Evolutionary conservation across 1,284 basidiomycete species (phyloP).

Genomic region (Moesziomyces globuligerus): DNA sequence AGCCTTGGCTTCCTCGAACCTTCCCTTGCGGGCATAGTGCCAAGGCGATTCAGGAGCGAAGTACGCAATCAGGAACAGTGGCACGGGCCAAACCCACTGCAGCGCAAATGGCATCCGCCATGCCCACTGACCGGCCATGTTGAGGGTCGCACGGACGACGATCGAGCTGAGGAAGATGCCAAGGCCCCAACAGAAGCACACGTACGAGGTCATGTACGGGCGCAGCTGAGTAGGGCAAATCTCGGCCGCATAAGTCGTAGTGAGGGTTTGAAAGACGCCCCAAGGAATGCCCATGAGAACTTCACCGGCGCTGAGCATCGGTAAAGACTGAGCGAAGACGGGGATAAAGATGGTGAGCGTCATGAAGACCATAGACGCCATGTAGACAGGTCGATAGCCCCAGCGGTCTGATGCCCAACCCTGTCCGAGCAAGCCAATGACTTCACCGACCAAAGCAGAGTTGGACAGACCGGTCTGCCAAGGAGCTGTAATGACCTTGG

Average conservation of each 20-base stretch:
- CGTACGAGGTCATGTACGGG: constrained; percentile 70
- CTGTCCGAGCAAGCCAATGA: constrained; percentile 28
- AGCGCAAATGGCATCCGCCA: constrained; percentile 68
- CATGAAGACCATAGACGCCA: constrained; percentile 65
- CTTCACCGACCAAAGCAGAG: constrained; percentile 24
- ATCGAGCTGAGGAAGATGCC: constrained; percentile 68
- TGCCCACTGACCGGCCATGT: constrained; percentile 63
- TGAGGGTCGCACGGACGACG: constrained; percentile 67
- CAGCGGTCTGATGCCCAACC: constrained; percentile 37
- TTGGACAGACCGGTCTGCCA: constrained; percentile 69
- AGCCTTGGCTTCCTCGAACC: constrained; percentile 69
- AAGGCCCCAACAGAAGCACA: constrained; percentile 70
- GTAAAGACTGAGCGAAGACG: constrained; percentile 68
- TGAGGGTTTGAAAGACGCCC: constrained; percentile 70
- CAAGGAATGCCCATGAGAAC: constrained; percentile 68
- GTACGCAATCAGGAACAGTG: constrained; percentile 58
- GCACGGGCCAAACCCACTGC: constrained; percentile 68
- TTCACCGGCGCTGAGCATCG: constrained; percentile 66
- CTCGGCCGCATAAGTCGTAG: constrained; percentile 70
- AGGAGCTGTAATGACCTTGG: constrained; percentile 65
- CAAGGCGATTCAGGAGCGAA: constrained; percentile 68
- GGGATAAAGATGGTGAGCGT: constrained; percentile 63
- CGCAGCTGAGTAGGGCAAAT: constrained; percentile 70
- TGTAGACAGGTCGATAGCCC: constrained; percentile 51
- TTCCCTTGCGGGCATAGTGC: constrained; percentile 70